Percentiles rank a stretch among this genome's conserved stretches.
Evolutionary conservation across 2,329 filamentous ascomycete species (phyloP).

Genomic region (Colletotrichum paranaense): DNA sequence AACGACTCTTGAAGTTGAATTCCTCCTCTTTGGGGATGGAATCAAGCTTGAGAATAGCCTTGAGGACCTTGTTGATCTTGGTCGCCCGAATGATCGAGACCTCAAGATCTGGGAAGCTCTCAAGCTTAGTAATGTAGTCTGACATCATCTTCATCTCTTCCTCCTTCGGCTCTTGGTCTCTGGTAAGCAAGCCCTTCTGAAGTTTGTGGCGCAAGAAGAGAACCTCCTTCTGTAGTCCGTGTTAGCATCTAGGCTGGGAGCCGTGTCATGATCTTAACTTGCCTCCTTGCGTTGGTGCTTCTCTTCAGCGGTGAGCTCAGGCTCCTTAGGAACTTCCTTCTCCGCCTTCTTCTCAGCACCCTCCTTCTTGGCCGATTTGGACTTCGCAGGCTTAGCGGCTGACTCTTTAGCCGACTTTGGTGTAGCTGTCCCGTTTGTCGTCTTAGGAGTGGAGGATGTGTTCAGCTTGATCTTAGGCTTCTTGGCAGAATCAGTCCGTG

Average conservation of each 20-base stretch:
- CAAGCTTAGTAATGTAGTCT: conserved; percentile 82
- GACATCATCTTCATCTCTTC: conserved; percentile 85
- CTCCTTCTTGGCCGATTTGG: conserved; percentile 66
- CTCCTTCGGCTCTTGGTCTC: conserved; percentile 86
- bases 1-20: conserved; percentile 88
- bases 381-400: conserved; percentile 62
- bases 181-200: conserved; percentile 90
- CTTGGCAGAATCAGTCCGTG: conserved; percentile 71
- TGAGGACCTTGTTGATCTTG: conserved; percentile 99
- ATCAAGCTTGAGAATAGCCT: conserved; percentile 89
- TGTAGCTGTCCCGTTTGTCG: conserved; percentile 69
- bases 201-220: conserved; percentile 93
- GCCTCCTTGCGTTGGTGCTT: conserved; percentile 70
- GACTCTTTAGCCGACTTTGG: conserved; percentile 67
- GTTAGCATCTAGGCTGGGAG: conserved; percentile 45
- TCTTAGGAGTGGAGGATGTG: conserved; percentile 75
- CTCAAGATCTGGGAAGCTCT: conserved; percentile 83
- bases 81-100: conserved; percentile 88
- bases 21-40: conserved; percentile 90
- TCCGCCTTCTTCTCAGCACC: conserved; percentile 68
- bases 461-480: conserved; percentile 76
- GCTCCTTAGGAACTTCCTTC: conserved; percentile 63
- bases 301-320: conserved; percentile 68
- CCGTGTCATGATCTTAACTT: conserved; percentile 38
- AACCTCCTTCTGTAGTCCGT: conserved; percentile 72